phyloP scores from a whole-genome alignment of 805 yeast species.

The Danielia oregonensis region DNA sequence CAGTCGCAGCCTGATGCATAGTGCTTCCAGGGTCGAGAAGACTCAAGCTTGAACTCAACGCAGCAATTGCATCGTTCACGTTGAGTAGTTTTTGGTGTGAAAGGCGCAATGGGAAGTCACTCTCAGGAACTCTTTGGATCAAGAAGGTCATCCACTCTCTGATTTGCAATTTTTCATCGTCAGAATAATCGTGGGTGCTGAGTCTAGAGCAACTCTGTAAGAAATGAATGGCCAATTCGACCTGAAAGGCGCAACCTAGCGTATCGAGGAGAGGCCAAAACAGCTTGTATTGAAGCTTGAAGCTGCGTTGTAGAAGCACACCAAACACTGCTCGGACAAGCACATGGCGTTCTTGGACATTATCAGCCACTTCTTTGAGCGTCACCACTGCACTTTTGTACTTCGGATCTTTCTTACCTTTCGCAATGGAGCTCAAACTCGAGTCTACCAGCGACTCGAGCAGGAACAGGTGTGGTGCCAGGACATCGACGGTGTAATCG shows the following conservation, averaged over 20 bases:
- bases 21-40: background rate
- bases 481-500: background rate
- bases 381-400: background rate
- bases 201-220: background rate
- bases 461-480: background rate
- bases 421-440: background rate
- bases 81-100: background rate
- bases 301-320: background rate
- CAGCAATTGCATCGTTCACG: background rate
- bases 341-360: background rate
- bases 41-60: background rate
- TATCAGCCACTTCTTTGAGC: background rate
- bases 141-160: background rate
- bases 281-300: background rate
- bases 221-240: background rate
- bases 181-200: background rate
- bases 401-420: background rate
- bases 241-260: background rate
- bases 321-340: background rate
- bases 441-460: background rate
- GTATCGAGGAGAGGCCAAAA: conserved; percentile 1
- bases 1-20: background rate
- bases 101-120: background rate
- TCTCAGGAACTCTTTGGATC: background rate
- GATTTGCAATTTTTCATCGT: background rate